A percentile compares a stretch with the other conserved stretches of the same genome.
These are phyloP conservation scores for Forsythia viridissima DNA, from an alignment of 257 asterid genomes.

Conservation along the genomic window DNA sequence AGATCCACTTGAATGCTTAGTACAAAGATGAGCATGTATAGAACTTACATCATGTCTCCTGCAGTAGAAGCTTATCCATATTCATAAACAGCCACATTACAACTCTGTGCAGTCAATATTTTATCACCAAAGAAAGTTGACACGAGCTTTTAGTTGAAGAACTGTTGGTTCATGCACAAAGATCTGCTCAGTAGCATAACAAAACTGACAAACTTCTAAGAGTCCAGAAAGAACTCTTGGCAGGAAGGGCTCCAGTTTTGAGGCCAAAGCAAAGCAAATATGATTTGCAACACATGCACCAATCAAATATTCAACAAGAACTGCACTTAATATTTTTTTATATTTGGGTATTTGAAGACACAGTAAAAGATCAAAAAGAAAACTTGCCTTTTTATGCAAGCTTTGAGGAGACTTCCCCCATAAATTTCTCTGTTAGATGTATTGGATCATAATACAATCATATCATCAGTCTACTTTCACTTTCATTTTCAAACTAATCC, in stretches of 20 bases:
- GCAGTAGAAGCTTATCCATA: conserved; percentile 99
- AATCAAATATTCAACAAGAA: conserved; percentile 14
- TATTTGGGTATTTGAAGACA: neutral
- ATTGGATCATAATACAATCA: conserved; percentile 66
- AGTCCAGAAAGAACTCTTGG: conserved; percentile 86
- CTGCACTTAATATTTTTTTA: too few relatives aligned
- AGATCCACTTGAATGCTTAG: neutral
- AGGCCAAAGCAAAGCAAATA: conserved; percentile 86
- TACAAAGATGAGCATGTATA: neutral
- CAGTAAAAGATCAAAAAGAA: neutral
- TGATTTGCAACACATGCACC: conserved; percentile 47
- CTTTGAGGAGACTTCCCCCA: conserved; percentile 88
- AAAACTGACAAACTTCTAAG: conserved; percentile 96
- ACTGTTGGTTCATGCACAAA: conserved; percentile 95
- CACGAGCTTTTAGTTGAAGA: conserved; percentile 93
- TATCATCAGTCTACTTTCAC: conserved; percentile 88
- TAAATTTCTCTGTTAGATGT: conserved; percentile 71
- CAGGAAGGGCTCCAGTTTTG: conserved; percentile 95
- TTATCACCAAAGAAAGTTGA: conserved; percentile 92
- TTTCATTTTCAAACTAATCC: conserved; percentile 96
- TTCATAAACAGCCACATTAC: conserved; percentile 92
- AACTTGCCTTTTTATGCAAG: conserved; percentile 85
- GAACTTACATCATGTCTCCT: conserved; percentile 90
- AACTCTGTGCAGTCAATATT: conserved; percentile 93
- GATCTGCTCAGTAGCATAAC: conserved; percentile 96